Conservation (phyloP, 495 filamentous ascomycete genomes). For the Penicillium turbatum region DNA sequence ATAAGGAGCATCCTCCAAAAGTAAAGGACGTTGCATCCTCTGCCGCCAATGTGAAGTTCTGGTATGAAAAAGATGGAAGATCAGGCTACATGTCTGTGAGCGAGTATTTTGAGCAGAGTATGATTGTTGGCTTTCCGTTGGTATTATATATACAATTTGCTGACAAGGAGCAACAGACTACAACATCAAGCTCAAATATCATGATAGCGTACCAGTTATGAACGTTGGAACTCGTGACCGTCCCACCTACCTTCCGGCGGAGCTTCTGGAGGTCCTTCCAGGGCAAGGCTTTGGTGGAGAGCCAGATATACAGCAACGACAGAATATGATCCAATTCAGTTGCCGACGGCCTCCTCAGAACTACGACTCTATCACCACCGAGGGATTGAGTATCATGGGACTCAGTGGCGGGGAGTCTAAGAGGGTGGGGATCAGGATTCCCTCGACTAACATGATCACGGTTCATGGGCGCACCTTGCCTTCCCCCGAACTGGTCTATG, state of each 20-base stretch:
- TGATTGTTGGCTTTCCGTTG: background rate
- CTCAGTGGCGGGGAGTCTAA: slow-evolving; percentile 23
- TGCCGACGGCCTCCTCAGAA: slow-evolving; percentile 59
- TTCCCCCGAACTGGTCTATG: slow-evolving; percentile 17
- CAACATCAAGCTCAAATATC: slow-evolving; percentile 6
- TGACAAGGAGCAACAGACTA: slow-evolving; percentile 12
- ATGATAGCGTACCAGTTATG: slow-evolving; percentile 49
- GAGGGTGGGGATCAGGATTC: background rate
- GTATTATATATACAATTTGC: background rate
- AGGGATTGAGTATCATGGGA: slow-evolving; percentile 47
- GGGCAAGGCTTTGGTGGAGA: slow-evolving; percentile 57
- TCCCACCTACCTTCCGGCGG: slow-evolving; percentile 59
- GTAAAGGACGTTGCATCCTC: slow-evolving; percentile 2
- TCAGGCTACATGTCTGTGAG: slow-evolving; percentile 10
- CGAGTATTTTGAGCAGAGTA: slow-evolving; percentile 16
- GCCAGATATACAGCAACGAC: slow-evolving; percentile 47
- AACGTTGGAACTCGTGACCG: slow-evolving; percentile 55
- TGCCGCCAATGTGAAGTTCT: slow-evolving; percentile 16
- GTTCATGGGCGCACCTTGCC: slow-evolving; percentile 17
- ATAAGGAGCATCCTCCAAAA: background rate
- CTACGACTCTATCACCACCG: slow-evolving; percentile 52
- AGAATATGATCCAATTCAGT: slow-evolving; percentile 61
- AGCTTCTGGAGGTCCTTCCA: slow-evolving; percentile 54
- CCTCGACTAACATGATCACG: slow-evolving; percentile 11
- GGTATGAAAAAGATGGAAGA: background rate